Evolutionary conservation across 2,329 filamentous ascomycete species (phyloP).

Genomic region (Coleophoma cylindrospora): DNA sequence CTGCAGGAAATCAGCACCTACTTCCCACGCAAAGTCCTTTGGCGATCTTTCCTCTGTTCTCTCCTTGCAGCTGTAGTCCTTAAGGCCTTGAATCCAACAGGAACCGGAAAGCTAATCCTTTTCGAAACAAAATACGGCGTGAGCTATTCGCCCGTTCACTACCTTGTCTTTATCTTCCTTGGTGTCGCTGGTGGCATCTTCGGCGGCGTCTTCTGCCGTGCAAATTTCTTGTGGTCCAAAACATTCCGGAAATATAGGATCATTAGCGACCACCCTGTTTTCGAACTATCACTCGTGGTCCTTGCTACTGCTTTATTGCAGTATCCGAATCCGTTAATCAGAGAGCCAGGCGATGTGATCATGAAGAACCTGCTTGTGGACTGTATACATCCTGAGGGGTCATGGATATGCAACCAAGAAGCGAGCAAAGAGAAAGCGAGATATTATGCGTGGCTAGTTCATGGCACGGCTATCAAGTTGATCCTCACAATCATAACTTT

Average conservation of each 20-base stretch:
- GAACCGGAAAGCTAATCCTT: constrained; percentile 54
- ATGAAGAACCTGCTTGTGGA: constrained; percentile 53
- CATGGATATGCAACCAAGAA: constrained; percentile 49
- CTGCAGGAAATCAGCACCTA: constrained; percentile 51
- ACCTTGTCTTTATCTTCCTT: constrained; percentile 50
- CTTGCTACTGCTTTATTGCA: constrained; percentile 47
- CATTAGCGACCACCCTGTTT: constrained; percentile 50
- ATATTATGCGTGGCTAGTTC: constrained; percentile 46
- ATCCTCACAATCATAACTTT: constrained; percentile 53
- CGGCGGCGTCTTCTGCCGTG: constrained; percentile 52
- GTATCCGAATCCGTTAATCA: constrained; percentile 48
- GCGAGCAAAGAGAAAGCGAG: constrained; percentile 26
- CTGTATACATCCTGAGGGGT: constrained; percentile 33
- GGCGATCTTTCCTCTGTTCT: constrained; percentile 54
- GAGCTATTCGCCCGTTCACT: constrained; percentile 49
- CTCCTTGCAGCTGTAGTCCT: constrained; percentile 49
- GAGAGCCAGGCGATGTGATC: constrained; percentile 49
- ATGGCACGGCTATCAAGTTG: constrained; percentile 49
- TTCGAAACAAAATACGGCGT: constrained; percentile 56
- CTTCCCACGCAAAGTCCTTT: constrained; percentile 53
- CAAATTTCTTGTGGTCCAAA: constrained; percentile 52
- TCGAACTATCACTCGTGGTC: constrained; percentile 50
- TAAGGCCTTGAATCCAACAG: constrained; percentile 52
- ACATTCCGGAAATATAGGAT: constrained; percentile 45
- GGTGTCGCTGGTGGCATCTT: constrained; percentile 53